These are phyloP conservation scores for Solanum chacoense DNA, from an alignment of 305 asterid species.

Conservation along the genomic window DNA sequence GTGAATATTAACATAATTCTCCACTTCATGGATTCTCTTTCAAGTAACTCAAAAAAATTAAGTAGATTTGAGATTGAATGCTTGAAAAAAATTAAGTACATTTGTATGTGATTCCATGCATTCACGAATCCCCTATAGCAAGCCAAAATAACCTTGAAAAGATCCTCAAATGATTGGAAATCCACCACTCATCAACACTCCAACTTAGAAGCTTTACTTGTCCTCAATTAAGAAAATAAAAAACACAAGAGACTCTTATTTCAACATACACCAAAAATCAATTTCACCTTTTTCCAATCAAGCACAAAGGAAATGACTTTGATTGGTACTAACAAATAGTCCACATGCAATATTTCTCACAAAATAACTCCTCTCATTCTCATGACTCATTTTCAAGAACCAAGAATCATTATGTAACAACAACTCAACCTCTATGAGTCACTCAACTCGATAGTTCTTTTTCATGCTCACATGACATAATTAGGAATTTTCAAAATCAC, in stretches of 20 bases:
- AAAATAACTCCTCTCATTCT: neutral
- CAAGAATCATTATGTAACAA: neutral
- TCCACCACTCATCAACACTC: neutral
- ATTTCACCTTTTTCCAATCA: neutral
- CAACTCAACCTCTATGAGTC: neutral
- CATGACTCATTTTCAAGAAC: neutral
- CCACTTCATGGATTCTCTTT: neutral
- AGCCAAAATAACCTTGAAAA: neutral
- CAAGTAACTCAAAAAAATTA: neutral
- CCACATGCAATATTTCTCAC: neutral
- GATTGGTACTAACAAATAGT: neutral
- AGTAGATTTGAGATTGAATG: too few species aligned
- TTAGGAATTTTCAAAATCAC: too few species aligned
- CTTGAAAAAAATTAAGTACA: too few species aligned
- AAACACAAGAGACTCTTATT: neutral
- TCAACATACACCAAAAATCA: neutral
- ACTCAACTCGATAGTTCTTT: neutral
- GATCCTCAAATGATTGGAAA: neutral
- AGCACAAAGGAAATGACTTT: neutral
- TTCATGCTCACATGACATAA: neutral
- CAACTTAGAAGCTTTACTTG: neutral
- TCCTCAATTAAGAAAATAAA: neutral
- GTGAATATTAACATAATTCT: neutral
- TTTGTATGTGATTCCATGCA: too few species aligned
- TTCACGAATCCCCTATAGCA: too few species aligned